Conservation (phyloP, 1,284 basidiomycete species). For the Boletus albobrunnescens region DNA sequence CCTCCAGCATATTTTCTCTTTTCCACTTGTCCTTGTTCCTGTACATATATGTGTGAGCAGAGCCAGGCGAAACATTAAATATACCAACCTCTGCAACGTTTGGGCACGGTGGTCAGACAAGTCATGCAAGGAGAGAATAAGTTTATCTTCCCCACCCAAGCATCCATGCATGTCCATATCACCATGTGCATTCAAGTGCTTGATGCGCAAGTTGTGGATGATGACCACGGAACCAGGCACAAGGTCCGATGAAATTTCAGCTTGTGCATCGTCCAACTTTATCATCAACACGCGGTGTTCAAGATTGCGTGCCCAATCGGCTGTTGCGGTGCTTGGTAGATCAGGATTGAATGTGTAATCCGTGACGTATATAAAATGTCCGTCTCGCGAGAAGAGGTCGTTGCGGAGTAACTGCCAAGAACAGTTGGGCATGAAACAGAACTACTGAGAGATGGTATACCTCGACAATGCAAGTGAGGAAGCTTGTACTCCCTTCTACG, state of each 20-base stretch:
- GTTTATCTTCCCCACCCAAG: constrained; percentile 53
- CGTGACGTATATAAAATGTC: constrained; percentile 52
- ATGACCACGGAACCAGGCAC: constrained; percentile 42
- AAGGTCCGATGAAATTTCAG: constrained; percentile 39
- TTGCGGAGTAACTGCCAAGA: constrained; percentile 45
- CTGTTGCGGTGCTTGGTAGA: constrained; percentile 34
- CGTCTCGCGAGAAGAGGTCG: constrained; percentile 31
- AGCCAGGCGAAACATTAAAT: not conserved
- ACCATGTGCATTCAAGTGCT: constrained; percentile 26
- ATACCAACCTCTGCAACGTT: constrained; percentile 26
- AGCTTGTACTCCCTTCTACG: constrained; percentile 37
- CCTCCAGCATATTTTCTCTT: constrained; percentile 20
- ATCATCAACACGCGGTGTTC: constrained; percentile 54
- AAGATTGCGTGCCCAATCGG: constrained; percentile 40
- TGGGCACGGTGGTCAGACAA: constrained; percentile 31
- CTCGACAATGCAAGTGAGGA: constrained; percentile 59
- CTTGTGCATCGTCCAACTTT: constrained; percentile 47
- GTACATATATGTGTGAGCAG: constrained; percentile 4
- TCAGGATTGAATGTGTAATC: constrained; percentile 59
- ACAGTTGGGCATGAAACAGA: constrained; percentile 4
- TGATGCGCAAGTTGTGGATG: constrained; percentile 51
- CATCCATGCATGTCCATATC: constrained; percentile 39
- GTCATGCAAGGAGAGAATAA: constrained; percentile 47
- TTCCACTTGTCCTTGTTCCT: constrained; percentile 33
- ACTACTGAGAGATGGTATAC: constrained; percentile 30